Conservation (phyloP, 2,329 filamentous ascomycete species). For the Pestalotiopsis sp. region DNA sequence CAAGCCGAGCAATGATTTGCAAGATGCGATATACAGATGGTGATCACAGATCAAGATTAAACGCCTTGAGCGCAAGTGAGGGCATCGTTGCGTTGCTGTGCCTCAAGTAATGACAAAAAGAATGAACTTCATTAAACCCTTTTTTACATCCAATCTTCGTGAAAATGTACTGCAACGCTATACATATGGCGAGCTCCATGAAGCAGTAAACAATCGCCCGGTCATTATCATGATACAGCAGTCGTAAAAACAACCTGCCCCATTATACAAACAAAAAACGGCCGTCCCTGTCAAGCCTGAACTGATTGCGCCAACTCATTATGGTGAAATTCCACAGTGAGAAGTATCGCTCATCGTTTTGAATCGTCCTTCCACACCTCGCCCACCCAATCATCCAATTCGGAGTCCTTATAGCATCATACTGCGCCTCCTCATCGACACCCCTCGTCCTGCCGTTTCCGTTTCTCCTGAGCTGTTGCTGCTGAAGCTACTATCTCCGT, state of each 20-base stretch:
- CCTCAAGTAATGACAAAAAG: conserved; percentile 2
- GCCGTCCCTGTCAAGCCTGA: conserved; percentile 14
- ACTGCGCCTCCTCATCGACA: conserved; percentile 52
- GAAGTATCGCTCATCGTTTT: too few species aligned
- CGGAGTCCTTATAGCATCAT: conserved; percentile 58
- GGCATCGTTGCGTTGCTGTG: not conserved
- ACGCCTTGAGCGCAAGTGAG: not conserved
- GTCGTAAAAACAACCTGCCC: conserved; percentile 6
- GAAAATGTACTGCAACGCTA: conserved; percentile 27
- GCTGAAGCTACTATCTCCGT: conserved; percentile 36
- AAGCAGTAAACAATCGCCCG: conserved; percentile 13
- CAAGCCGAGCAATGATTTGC: too few species aligned
- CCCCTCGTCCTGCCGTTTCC: conserved; percentile 20
- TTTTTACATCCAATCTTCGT: conserved; percentile 20
- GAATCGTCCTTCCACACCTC: too few species aligned
- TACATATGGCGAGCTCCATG: conserved; percentile 15
- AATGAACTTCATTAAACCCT: conserved; percentile 18
- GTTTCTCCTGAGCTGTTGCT: conserved; percentile 29
- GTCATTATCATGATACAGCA: conserved; percentile 15
- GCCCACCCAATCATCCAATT: not conserved
- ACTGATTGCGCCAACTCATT: not conserved
- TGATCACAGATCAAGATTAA: not conserved
- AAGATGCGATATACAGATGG: not conserved
- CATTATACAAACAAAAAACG: conserved; percentile 11
- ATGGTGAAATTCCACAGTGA: too few species aligned